Percentiles rank a stretch among this genome's conserved stretches.
These are phyloP conservation scores for Aspergillus avenaceus DNA, from an alignment of 495 filamentous ascomycete genomes.

Conservation along the genomic window DNA sequence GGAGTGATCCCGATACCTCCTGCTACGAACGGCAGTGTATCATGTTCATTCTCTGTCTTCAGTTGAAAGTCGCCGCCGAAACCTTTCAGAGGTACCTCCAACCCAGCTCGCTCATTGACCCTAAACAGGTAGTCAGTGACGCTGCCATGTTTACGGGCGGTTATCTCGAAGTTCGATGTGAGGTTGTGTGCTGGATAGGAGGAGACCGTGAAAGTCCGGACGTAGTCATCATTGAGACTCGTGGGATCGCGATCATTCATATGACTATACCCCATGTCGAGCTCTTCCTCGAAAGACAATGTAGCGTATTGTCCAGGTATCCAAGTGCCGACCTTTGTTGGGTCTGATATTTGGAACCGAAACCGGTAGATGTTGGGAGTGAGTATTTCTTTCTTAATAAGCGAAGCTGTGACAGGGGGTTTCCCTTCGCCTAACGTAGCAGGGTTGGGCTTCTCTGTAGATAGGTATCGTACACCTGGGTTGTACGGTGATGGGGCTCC, in stretches of 20 bases:
- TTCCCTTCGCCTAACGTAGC: constrained; percentile 14
- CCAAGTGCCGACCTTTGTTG: constrained; percentile 45
- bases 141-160: constrained; percentile 59
- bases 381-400: constrained; percentile 52
- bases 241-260: constrained; percentile 76
- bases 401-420: constrained; percentile 38
- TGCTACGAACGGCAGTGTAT: constrained; percentile 52
- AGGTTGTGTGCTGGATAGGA: constrained; percentile 42
- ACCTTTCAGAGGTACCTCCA: constrained; percentile 65
- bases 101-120: constrained; percentile 42
- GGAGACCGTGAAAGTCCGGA: constrained; percentile 76
- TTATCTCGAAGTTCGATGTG: constrained; percentile 62
- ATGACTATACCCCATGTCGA: constrained; percentile 70
- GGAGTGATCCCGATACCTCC: constrained; percentile 82
- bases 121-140: constrained; percentile 63
- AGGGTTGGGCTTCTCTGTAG: constrained; percentile 37
- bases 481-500: constrained; percentile 69
- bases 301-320: constrained; percentile 71
- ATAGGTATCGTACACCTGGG: constrained; percentile 53
- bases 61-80: constrained; percentile 67
- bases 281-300: constrained; percentile 60
- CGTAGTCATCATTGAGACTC: constrained; percentile 76
- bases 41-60: constrained; percentile 31
- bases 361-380: constrained; percentile 61
- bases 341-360: constrained; percentile 53